A percentile compares a stretch with the other conserved stretches of the same genome.
Conservation (phyloP, 345 rosid species). For the Citrus sinensis region DVS_A1.0 CM039167.1:23515001-23515500, state of each 20-base stretch:
- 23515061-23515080: neutral
- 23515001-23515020: no score
- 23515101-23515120: no score
- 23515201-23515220: neutral
- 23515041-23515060: no score
- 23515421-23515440: neutral
- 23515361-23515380: neutral
- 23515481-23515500: neutral
- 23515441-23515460: neutral
- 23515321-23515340: neutral
- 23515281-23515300: neutral
- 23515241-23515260: no score
- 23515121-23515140: no score
- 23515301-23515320: neutral
- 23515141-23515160: no score
- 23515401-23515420: neutral
- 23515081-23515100: neutral
- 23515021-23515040: rapidly evolving
- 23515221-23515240: neutral
- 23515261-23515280: neutral
- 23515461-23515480: neutral
- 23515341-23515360: neutral
- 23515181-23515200: neutral
- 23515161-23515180: neutral
- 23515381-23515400: neutral